These are phyloP conservation scores for Fistulifera solaris DNA, from an alignment of 108 stramenopile species.

Conservation along the genomic window DNA sequence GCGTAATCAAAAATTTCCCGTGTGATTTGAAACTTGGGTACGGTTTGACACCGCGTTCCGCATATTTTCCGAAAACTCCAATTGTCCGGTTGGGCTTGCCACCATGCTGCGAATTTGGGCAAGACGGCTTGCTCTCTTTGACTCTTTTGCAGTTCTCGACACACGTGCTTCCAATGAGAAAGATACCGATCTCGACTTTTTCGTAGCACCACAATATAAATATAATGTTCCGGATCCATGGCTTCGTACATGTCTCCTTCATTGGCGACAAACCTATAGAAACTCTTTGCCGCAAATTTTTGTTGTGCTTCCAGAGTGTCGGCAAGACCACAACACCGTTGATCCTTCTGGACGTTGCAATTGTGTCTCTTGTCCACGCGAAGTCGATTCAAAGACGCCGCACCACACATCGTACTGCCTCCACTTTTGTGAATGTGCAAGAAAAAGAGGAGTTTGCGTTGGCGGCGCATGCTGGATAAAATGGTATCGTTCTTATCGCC, in stretches of 20 bases:
- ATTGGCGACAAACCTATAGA: slow-evolving; percentile 24
- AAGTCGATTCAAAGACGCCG: not conserved
- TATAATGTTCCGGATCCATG: slow-evolving; percentile 16
- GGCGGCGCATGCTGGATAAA: too few species aligned
- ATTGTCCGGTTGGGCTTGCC: slow-evolving; percentile 28
- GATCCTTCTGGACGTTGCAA: slow-evolving; percentile 28
- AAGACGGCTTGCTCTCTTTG: too few species aligned
- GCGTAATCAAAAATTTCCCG: slow-evolving; percentile 20
- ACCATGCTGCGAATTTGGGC: slow-evolving; percentile 12
- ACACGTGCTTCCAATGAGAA: slow-evolving; percentile 27
- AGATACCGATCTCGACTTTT: slow-evolving; percentile 19
- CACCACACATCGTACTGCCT: slow-evolving; percentile 16
- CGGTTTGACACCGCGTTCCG: slow-evolving; percentile 13
- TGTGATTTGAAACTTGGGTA: slow-evolving; percentile 27
- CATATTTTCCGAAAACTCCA: slow-evolving; percentile 30
- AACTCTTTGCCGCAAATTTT: slow-evolving; percentile 8
- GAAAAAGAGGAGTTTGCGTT: slow-evolving; percentile 13
- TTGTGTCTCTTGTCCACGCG: slow-evolving; percentile 5
- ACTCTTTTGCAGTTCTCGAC: slow-evolving; percentile 2
- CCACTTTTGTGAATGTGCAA: slow-evolving; percentile 31
- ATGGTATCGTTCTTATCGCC: too few species aligned
- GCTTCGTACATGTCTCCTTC: slow-evolving; percentile 22
- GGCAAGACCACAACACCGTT: slow-evolving; percentile 18
- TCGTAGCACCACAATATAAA: slow-evolving; percentile 24
- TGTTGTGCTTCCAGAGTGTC: slow-evolving; percentile 9